Evolutionary conservation across 1,284 basidiomycete species (phyloP), one percentile per base, ranked within the genome.

Genomic region (Cystobasidiaceae sp.): DNA sequence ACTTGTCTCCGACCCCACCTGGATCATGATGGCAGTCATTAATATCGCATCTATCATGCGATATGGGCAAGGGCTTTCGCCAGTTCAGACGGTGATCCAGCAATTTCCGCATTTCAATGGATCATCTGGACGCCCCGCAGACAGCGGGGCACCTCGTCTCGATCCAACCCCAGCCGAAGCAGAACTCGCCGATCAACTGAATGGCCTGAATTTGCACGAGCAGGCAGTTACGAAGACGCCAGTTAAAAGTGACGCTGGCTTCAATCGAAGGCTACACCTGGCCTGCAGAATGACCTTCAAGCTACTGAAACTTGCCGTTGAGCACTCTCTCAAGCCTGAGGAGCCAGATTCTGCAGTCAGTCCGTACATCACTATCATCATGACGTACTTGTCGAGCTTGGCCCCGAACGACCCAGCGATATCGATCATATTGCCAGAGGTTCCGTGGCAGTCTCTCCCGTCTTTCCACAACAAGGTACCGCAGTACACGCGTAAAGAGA

Each of bases 1-100:
- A 19, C 67, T 73, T 11, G 75, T 80, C 30, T 84, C 89, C 57
- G 90, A 92, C 74, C 85, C 87, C 23, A 89, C 91, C 68, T 98
- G 94, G 94, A 88, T 90, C 71, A 91, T 94, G 86, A 93, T 97
- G 88, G 93, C 84, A 0, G 80, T 87, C 34, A 81, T 90, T 73
- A 96, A 94, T 75, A 81, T 97, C 19, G 82, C 85, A 3, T 83
- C 88, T 0, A 76, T 96, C 13, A 80, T 97, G 70, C 92, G 97
- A 77, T 97, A 93, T 72, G 93, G 93, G 28, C 81, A 85, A n/a
- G 81, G 85, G 0, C 82, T 27, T 27, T 41, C 30, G n/a, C 17
- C 39, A 27, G 23, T 55, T 17, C 23, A 51, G n/a, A 8, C 17
- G n/a, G 33, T 49, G 17, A 13, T 62, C 4, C 21, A 27, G 13